A percentile compares a stretch with the other conserved stretches of the same genome.
Evolutionary conservation across 2,329 filamentous ascomycete species (phyloP).

Genomic region (Phialophora expanda): DNA sequence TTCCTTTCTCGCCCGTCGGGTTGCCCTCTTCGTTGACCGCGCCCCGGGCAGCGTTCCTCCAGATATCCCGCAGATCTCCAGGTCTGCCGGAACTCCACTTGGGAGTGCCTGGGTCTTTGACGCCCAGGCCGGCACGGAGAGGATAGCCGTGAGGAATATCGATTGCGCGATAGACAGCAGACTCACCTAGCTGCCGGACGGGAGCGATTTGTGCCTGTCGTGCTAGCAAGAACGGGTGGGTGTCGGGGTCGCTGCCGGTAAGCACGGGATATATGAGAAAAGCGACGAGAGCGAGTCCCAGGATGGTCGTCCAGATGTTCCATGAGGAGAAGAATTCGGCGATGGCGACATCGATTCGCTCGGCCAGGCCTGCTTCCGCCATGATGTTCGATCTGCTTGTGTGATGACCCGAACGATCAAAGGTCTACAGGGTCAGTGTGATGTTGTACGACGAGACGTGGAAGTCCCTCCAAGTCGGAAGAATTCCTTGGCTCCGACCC

Average conservation of each 20-base stretch:
- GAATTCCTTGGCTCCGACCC: neutral
- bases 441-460: neutral
- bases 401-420: neutral
- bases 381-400: slow-evolving; percentile 21
- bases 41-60: slow-evolving; percentile 74
- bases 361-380: slow-evolving; percentile 28
- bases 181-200: slow-evolving; percentile 83
- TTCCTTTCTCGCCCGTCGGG: slow-evolving; percentile 62
- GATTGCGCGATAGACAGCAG: slow-evolving; percentile 81
- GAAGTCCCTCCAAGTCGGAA: neutral
- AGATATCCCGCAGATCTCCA: slow-evolving; percentile 90
- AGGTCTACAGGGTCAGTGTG: neutral
- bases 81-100: slow-evolving; percentile 84
- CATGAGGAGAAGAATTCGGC: slow-evolving; percentile 54
- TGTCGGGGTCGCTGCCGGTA: slow-evolving; percentile 79
- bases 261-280: slow-evolving; percentile 74
- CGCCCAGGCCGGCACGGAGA: slow-evolving; percentile 75
- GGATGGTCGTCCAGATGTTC: slow-evolving; percentile 77
- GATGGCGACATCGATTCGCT: slow-evolving; percentile 35
- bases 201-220: slow-evolving; percentile 79
- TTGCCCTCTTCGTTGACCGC: slow-evolving; percentile 67
- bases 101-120: slow-evolving; percentile 78
- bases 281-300: slow-evolving; percentile 69
- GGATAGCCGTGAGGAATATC: slow-evolving; percentile 85
- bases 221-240: slow-evolving; percentile 86